phyloP scores from a whole-genome alignment of 2,329 filamentous ascomycete genomes.

The Sclerotinia glacialis region DNA sequence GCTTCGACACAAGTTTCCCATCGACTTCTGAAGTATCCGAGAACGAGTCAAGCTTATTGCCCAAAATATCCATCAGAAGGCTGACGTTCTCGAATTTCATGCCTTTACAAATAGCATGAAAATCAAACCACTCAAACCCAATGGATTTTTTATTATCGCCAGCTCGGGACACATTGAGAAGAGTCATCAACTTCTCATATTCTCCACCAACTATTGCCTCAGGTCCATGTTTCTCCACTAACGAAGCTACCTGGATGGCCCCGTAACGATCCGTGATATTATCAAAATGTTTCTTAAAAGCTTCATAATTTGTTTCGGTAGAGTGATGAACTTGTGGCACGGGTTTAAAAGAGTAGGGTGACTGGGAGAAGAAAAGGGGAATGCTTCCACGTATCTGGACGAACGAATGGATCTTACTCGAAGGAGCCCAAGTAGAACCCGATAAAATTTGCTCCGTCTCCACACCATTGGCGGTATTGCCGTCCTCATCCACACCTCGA shows the following conservation, averaged over 20 bases:
- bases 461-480: conserved; percentile 83
- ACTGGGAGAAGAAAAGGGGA: conserved; percentile 92
- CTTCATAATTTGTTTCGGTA: conserved; percentile 70
- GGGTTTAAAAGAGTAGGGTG: conserved; percentile 89
- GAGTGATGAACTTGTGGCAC: conserved; percentile 80
- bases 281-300: conserved; percentile 77
- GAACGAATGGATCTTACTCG: conserved; percentile 72
- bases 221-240: conserved; percentile 84
- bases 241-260: conserved; percentile 70
- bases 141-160: conserved; percentile 44
- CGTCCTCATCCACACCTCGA: conserved; percentile 85
- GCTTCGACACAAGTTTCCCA: conserved; percentile 48
- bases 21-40: conserved; percentile 64
- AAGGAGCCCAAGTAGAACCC: conserved; percentile 59
- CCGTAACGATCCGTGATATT: conserved; percentile 69
- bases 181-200: conserved; percentile 67
- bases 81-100: conserved; percentile 98
- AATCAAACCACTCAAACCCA: conserved; percentile 94
- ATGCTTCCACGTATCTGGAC: conserved; percentile 88
- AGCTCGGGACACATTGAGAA: conserved; percentile 62
- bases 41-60: conserved; percentile 63
- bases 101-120: conserved; percentile 84
- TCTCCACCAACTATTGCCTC: conserved; percentile 76
- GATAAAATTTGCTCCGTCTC: conserved; percentile 95
- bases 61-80: conserved; percentile 68